Percentiles rank a stretch among this genome's conserved stretches.
These are phyloP conservation scores for Beauveria scarabaeidicola DNA, from an alignment of 2,329 filamentous ascomycete genomes.

Conservation along the genomic window DNA sequence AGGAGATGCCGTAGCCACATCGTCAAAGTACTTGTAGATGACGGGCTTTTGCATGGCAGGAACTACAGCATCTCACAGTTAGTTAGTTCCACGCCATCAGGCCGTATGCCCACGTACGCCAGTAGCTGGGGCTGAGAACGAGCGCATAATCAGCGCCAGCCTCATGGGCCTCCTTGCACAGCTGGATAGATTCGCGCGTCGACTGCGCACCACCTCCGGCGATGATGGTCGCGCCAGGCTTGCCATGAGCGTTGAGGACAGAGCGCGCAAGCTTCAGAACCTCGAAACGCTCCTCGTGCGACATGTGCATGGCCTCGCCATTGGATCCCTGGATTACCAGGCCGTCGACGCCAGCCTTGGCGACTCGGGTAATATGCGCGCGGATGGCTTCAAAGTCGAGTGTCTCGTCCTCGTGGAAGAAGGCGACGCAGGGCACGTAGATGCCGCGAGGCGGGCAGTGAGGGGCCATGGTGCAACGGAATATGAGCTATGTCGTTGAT, in stretches of 20 bases:
- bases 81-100: neutral
- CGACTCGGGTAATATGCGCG: slow-evolving; percentile 31
- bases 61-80: neutral
- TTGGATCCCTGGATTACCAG: slow-evolving; percentile 77
- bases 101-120: neutral
- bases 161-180: slow-evolving; percentile 60
- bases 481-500: neutral
- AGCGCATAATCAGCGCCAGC: slow-evolving; percentile 70
- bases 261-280: slow-evolving; percentile 56
- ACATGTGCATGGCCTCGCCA: slow-evolving; percentile 74
- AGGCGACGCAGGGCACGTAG: slow-evolving; percentile 30
- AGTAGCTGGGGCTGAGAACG: slow-evolving; percentile 71
- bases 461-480: neutral
- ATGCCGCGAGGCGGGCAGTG: slow-evolving; percentile 20
- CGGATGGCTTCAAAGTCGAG: slow-evolving; percentile 24
- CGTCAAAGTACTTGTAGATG: slow-evolving; percentile 50
- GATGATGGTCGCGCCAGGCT: slow-evolving; percentile 57
- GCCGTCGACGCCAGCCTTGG: slow-evolving; percentile 63
- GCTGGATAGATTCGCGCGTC: slow-evolving; percentile 62
- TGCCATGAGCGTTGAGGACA: slow-evolving; percentile 52
- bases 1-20: slow-evolving; percentile 50
- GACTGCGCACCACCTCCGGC: slow-evolving; percentile 71
- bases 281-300: slow-evolving; percentile 58
- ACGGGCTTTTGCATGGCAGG: slow-evolving; percentile 14
- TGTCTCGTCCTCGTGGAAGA: slow-evolving; percentile 28